Percentiles rank a stretch among this genome's conserved stretches.
Evolutionary conservation across 441 rosid species (phyloP).

Genomic region (Erodium moschatum): DNA sequence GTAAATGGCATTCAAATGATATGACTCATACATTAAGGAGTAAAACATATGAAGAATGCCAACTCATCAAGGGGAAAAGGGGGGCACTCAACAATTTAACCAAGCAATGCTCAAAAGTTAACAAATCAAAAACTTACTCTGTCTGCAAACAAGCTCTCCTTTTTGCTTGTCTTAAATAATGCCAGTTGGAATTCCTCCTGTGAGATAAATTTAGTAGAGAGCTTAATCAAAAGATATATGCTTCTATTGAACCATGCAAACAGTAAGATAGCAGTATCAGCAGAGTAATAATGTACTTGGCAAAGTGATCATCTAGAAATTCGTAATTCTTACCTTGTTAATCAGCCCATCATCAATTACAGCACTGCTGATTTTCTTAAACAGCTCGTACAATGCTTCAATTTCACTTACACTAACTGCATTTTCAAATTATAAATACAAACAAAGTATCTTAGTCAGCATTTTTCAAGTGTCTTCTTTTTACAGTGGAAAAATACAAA

Average conservation of each 20-base stretch:
- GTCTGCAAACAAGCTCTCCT: slow-evolving; percentile 96
- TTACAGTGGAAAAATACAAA: not conserved
- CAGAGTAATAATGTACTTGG: no score
- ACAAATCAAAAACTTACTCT: slow-evolving; percentile 52
- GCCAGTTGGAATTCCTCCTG: slow-evolving; percentile 98
- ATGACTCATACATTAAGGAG: not conserved
- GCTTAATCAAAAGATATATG: no score
- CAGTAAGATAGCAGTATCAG: not conserved
- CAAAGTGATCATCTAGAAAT: not conserved
- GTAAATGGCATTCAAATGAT: not conserved
- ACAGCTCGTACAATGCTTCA: slow-evolving; percentile 91
- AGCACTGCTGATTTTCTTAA: slow-evolving; percentile 96
- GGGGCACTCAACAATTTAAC: not conserved
- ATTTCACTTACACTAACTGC: slow-evolving; percentile 98
- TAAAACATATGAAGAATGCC: not conserved
- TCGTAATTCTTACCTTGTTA: slow-evolving; percentile 50
- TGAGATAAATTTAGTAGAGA: not conserved
- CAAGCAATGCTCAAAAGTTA: not conserved
- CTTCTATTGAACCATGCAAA: not conserved
- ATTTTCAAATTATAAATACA: slow-evolving; percentile 12
- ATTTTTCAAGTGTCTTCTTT: not conserved
- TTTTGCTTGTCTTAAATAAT: slow-evolving; percentile 81
- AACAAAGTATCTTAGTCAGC: not conserved
- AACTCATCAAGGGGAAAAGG: not conserved
- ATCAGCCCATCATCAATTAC: slow-evolving; percentile 94